These are phyloP conservation scores for Penicillium manginii DNA, from an alignment of 495 filamentous ascomycete species.

Conservation along the genomic window DNA sequence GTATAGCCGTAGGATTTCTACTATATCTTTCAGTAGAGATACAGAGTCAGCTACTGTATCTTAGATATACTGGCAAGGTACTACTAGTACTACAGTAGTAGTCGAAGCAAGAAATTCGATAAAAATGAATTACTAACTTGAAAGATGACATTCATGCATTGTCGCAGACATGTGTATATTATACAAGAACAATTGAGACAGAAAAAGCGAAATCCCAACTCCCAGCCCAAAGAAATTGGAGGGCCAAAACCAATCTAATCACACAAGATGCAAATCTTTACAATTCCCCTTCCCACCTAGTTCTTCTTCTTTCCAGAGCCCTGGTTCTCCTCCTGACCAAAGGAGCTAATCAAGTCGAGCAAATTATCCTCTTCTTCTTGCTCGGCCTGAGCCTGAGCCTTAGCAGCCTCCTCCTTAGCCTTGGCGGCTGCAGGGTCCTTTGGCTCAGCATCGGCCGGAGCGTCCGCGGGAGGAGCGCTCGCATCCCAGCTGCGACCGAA, in stretches of 20 bases:
- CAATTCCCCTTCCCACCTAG: not conserved
- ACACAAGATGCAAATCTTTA: conserved; percentile 3
- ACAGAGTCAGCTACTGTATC: too few relatives aligned
- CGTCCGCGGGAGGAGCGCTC: conserved; percentile 37
- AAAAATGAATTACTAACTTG: not conserved
- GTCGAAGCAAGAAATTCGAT: not conserved
- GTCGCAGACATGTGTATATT: conserved; percentile 28
- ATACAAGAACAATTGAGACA: conserved; percentile 30
- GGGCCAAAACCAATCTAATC: conserved; percentile 4
- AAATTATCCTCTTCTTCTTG: conserved; percentile 60
- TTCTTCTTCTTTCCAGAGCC: conserved; percentile 40
- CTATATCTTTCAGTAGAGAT: too few relatives aligned
- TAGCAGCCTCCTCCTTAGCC: conserved; percentile 36
- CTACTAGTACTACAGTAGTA: too few relatives aligned
- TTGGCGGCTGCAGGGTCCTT: conserved; percentile 32
- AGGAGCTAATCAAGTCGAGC: conserved; percentile 72
- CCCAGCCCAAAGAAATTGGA: conserved; percentile 13
- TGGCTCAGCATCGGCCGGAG: conserved; percentile 15
- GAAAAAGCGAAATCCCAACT: conserved; percentile 25
- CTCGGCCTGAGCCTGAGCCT: conserved; percentile 35
- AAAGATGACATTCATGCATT: conserved; percentile 17
- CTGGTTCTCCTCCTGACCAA: conserved; percentile 48
- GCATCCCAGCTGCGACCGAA: conserved; percentile 87
- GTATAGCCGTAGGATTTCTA: too few relatives aligned
- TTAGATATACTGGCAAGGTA: too few relatives aligned